Evolutionary conservation across 495 filamentous ascomycete species (phyloP), one percentile per base, ranked within the genome.

Genomic region (Neurospora sp.): DNA sequence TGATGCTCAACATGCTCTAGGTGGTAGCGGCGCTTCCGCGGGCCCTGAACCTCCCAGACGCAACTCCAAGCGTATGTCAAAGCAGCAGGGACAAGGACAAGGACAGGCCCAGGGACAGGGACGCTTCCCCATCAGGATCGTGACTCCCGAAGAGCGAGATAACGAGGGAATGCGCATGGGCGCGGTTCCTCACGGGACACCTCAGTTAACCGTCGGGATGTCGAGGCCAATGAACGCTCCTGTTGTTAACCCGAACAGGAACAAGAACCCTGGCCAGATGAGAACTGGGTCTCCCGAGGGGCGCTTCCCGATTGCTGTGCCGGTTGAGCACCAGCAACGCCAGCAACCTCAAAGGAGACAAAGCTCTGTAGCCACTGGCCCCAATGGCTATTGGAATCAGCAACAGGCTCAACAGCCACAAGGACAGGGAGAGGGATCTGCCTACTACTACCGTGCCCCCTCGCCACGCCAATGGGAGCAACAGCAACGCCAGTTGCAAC

Each of bases 201-300:
- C 62, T 5, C 72, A 54, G 41, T 66, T 69, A 16, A 66, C 27
- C 0, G 62, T 41, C 16, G 74, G 69, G 0, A 71, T 75, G 18
- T 59, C n/a, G 39, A 75, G 69, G 38, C 76, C 71, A 3, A 71
- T 75, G 71, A 73, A 74, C 31, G 72, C 70, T 12, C 74, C 74
- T 3, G 46, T 31, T n/a, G 38, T 79, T 5, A 78, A 77, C 39
- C 75, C 79, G 4, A 59, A 42, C 27, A 73, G 73, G n/a, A 76
- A 71, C 46, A 74, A 77, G 44, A 77, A 80, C 39, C 79, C 78
- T 39, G 76, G 54, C 2, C 75, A 74, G n/a, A 46, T 70, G 27
- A 73, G 73, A 23, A 79, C 78, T 0, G 80, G 79, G 3, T 82
- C 79, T 3, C 81, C 81, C 1, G 78, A 78, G 42, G 18, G 74